phyloP scores from a whole-genome alignment of 2,329 filamentous ascomycete genomes.

The Plenodomus tracheiphilus region DNA sequence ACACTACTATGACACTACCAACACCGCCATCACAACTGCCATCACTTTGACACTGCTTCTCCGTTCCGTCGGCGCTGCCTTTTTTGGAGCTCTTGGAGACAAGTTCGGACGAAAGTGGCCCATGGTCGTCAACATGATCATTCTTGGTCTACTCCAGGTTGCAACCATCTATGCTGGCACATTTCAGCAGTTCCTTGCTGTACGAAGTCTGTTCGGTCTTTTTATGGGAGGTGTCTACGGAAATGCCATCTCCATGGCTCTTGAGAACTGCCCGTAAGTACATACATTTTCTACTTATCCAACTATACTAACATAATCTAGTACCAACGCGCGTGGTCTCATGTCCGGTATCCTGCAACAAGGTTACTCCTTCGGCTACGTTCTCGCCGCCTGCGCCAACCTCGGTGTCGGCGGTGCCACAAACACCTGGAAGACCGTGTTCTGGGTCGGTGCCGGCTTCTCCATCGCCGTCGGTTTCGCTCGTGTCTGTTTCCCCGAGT shows the following conservation, averaged over 20 bases:
- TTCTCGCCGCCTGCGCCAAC: conserved; percentile 75
- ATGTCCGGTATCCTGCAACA: conserved; percentile 84
- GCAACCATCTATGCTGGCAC: conserved; percentile 76
- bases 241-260: conserved; percentile 75
- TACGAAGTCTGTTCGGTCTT: conserved; percentile 72
- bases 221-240: conserved; percentile 84
- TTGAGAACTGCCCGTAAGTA: conserved; percentile 70
- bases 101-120: conserved; percentile 82
- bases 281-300: not conserved
- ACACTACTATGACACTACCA: conserved; percentile 60
- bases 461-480: conserved; percentile 71
- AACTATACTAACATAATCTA: conserved; percentile 17
- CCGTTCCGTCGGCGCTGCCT: conserved; percentile 72
- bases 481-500: conserved; percentile 72
- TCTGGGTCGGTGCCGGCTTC: conserved; percentile 71
- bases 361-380: conserved; percentile 79
- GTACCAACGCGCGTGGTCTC: conserved; percentile 68
- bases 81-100: conserved; percentile 78
- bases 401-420: conserved; percentile 68
- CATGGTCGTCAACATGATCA: conserved; percentile 78
- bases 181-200: conserved; percentile 74
- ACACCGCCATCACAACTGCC: conserved; percentile 72
- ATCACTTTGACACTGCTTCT: conserved; percentile 77
- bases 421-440: conserved; percentile 74
- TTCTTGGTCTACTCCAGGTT: conserved; percentile 71